phyloP scores from a whole-genome alignment of 805 yeast species.

The Hyphopichia homilentoma region DNA sequence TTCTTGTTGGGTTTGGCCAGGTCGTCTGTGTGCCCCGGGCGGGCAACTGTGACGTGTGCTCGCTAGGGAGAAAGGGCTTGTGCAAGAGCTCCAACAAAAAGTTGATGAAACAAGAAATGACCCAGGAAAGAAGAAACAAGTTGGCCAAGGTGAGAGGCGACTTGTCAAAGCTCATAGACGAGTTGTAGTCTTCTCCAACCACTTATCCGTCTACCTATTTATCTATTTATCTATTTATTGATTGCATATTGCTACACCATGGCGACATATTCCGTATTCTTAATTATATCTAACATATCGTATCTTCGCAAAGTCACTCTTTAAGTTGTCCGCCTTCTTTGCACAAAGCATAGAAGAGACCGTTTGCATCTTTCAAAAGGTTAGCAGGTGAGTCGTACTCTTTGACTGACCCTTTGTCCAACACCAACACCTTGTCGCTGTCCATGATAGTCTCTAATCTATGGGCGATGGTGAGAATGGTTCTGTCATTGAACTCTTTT shows the following conservation, averaged over 20 bases:
- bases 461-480: conserved; percentile 26
- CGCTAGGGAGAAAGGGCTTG: conserved; percentile 46
- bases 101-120: conserved; percentile 23
- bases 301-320: too few species aligned
- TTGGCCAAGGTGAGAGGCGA: conserved; percentile 32
- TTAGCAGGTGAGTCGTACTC: conserved; percentile 23
- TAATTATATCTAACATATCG: too few species aligned
- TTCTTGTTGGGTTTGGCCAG: conserved; percentile 92
- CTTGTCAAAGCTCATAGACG: conserved; percentile 16
- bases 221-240: not conserved
- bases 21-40: conserved; percentile 74
- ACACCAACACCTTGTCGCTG: conserved; percentile 21
- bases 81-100: conserved; percentile 58
- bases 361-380: conserved; percentile 17
- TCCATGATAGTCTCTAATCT: conserved; percentile 25
- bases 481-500: conserved; percentile 19
- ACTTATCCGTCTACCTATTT: not conserved
- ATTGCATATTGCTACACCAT: too few species aligned
- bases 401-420: conserved; percentile 18
- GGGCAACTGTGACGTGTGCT: conserved; percentile 67
- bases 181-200: conserved; percentile 5
- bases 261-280: too few species aligned
- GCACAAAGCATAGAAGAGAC: conserved; percentile 25
- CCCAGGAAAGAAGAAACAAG: conserved; percentile 25
- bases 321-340: conserved; percentile 23